phyloP scores from a whole-genome alignment of 768 basidiomycete species.

The Suillus discolor region DNA sequence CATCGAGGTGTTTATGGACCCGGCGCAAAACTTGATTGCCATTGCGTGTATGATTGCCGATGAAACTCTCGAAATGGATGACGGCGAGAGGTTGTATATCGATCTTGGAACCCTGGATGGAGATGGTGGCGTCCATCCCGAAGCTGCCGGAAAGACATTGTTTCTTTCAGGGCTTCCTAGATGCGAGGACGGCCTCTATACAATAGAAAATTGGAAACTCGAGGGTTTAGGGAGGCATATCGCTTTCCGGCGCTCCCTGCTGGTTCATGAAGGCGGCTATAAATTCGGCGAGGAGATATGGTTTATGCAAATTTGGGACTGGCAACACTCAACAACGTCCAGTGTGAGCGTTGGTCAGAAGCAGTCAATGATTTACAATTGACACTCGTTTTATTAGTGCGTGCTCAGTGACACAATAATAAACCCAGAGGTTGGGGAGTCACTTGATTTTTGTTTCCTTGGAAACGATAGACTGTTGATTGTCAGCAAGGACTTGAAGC shows the following conservation, averaged over 20 bases:
- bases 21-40: conserved; percentile 3
- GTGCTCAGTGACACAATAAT: background rate
- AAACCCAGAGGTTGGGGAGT: background rate
- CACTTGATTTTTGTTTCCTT: conserved; percentile 10
- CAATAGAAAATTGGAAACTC: background rate
- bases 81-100: background rate
- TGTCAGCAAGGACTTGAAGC: conserved; percentile 3
- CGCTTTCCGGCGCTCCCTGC: conserved; percentile 1
- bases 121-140: background rate
- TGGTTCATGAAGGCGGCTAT: background rate
- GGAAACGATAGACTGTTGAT: conserved; percentile 7
- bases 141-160: conserved; percentile 1
- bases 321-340: conserved; percentile 4
- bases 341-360: conserved; percentile 1
- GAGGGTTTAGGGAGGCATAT: background rate
- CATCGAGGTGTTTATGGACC: conserved; percentile 1
- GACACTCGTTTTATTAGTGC: background rate
- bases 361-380: background rate
- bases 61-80: background rate
- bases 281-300: background rate
- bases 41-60: background rate
- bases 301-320: conserved; percentile 11
- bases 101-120: background rate
- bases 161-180: background rate
- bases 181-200: background rate